Base-by-base conservation (phyloP, 768 basidiomycete species). In the Lyophyllum decastes region DNA sequence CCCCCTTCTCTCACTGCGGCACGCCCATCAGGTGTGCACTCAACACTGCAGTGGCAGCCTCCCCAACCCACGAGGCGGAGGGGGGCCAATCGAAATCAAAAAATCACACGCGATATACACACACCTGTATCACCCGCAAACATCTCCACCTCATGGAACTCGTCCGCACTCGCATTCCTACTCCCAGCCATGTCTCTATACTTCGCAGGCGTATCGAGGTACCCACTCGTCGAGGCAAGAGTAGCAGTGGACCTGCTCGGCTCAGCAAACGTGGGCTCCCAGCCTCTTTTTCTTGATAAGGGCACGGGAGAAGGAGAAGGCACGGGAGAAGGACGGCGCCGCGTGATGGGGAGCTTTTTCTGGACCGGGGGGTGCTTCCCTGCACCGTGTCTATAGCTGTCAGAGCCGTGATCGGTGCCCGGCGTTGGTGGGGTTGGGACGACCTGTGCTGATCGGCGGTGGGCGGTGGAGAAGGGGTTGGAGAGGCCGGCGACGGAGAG, bases 131-230 rank as follows among this genome's bases (percentile, higher is more conserved):
- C 64, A 44, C 48, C 41, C 19, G 57, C 60, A 57, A 63, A 59
- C 62, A 63, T 62, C 33, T 58, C 57, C 0, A 55, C 62, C 55
- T 65, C 64, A 30, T 63, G 62, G 59, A 56, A 59, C 61, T 65
- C 62, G 60, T 57, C 55, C 22, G 58, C 60, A 54, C 67, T 64
- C 58, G 63, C 58, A 12, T 41, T n/a, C 17, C n/a, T 41, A 17
- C 74, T 30, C 30, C 54, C 59, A 21, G 80, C 80, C 65, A 76
- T 73, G 44, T 83, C 79, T 59, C 80, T 76, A 66, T 87, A 86
- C 70, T 85, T 85, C 47, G 85, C 79, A 38, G 86, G 88, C 0
- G 87, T 86, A 67, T 89, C 85, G 35, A 90, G 79, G 70, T 87
- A 89, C 26, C 88, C 90, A 57, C 69, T 76, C 4, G 85, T 80